Conservation (phyloP, 805 yeast species). For the Saitoella complicata region DNA sequence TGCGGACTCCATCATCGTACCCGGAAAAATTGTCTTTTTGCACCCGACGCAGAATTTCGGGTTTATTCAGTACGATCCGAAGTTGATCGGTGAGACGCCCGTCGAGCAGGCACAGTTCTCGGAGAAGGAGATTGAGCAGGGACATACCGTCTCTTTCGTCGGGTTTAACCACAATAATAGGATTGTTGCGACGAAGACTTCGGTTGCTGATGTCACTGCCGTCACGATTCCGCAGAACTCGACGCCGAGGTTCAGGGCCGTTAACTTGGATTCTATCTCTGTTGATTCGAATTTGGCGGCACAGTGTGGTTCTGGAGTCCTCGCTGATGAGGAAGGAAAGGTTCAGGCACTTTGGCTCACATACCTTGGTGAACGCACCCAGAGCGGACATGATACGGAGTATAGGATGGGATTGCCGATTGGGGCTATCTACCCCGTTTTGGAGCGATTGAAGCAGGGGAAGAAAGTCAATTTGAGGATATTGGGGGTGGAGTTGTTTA, state of each 20-base stretch:
- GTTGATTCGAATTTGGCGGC: constrained; percentile 57
- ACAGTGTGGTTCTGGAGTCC: constrained; percentile 64
- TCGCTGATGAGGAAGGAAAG: constrained; percentile 62
- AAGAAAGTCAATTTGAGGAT: constrained; percentile 43
- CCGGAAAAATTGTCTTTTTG: constrained; percentile 64
- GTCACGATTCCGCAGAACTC: constrained; percentile 55
- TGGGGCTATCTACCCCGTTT: constrained; percentile 41
- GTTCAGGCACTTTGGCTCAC: constrained; percentile 77
- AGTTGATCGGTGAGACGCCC: constrained; percentile 45
- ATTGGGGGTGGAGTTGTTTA: constrained; percentile 62
- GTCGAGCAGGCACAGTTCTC: constrained; percentile 52
- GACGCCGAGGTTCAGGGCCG: constrained; percentile 71
- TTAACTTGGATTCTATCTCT: constrained; percentile 61
- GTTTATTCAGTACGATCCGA: constrained; percentile 66
- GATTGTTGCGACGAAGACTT: constrained; percentile 56
- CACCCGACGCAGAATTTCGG: constrained; percentile 84
- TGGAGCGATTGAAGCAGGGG: constrained; percentile 34
- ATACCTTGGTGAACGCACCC: constrained; percentile 46
- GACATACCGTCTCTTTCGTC: constrained; percentile 60
- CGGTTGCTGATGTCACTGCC: constrained; percentile 60
- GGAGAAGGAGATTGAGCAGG: constrained; percentile 42
- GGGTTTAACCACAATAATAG: constrained; percentile 63
- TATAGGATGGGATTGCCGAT: constrained; percentile 67
- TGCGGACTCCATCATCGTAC: constrained; percentile 71
- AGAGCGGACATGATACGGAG: constrained; percentile 39